Evolutionary conservation across 2,329 filamentous ascomycete genomes (phyloP), one percentile per base, ranked within the genome.

Genomic region (Rhynchosporium secalis): DNA sequence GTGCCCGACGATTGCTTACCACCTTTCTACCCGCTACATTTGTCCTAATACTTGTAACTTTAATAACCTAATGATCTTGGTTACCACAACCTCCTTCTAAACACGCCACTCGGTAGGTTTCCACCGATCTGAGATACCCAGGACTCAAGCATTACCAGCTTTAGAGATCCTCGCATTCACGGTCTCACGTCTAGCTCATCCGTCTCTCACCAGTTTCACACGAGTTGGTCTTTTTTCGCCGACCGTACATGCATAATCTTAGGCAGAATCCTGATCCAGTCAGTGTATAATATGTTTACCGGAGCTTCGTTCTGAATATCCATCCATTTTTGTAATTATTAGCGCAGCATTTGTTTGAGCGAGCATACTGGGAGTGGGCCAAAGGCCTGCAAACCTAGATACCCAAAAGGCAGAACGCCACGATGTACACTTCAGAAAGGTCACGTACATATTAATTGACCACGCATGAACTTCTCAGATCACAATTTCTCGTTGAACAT

Each of bases 311-410:
- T 26, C 12, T 40, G 56, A 4, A 29, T n/a, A 12, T 48, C 31
- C 38, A 15, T n/a, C 43, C 33, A 58, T 48, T 26, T 48, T 58
- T 49, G 56, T 48, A 58, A 48, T 58, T 48, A 58, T 47, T 41
- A 58, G 56, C 56, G 56, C 56, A 40, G 58, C 38, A 60, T 55
- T 47, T 54, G 46, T 28, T 45, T 55, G 36, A 58, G 56, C 56
- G 56, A 49, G 43, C 56, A 58, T 48, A 29, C 29, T 36, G 49
- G 58, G 33, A 47, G 41, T 54, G 49, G 41, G 41, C 41, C n/a
- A 54, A 46, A 46, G 48, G 36, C 58, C 58, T 48, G 36, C 58
- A 47, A 7, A 60, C 41, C 58, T 15, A 31, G 48, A 36, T 38
- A 28, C 20, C 12, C 26, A 60, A 47, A 54, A 40, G 41, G 58